phyloP scores from a whole-genome alignment of 192 early-diverging fungal genomes.

The Podila clonocystis region DNA sequence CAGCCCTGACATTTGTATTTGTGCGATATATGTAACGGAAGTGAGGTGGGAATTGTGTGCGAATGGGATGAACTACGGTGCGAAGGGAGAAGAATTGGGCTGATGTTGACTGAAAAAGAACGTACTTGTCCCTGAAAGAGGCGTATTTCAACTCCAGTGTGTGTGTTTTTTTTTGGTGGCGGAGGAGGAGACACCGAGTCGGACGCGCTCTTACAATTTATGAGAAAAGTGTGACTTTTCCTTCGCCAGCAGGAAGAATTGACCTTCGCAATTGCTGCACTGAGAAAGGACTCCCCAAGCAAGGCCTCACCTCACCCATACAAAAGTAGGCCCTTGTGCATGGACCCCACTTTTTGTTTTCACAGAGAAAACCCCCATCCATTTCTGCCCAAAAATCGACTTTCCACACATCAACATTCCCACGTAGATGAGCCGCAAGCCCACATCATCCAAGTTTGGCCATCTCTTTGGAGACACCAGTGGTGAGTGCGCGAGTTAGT shows the following conservation, averaged over 20 bases:
- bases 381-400: neutral
- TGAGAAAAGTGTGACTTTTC: too few relatives aligned
- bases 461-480: conserved; percentile 49
- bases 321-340: neutral
- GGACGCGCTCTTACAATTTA: too few relatives aligned
- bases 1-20: conserved; percentile 25
- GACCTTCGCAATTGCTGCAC: too few relatives aligned
- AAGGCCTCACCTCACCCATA: neutral
- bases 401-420: neutral
- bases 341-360: too few relatives aligned
- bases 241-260: too few relatives aligned
- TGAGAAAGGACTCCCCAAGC: neutral
- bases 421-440: conserved; percentile 31
- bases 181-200: too few relatives aligned
- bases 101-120: neutral
- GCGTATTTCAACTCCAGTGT: too few relatives aligned
- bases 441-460: conserved; percentile 45
- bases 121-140: too few relatives aligned
- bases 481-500: conserved; percentile 14
- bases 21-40: neutral
- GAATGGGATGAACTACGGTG: neutral
- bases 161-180: too few relatives aligned
- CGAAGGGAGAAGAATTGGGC: neutral
- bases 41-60: neutral
- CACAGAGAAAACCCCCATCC: neutral